phyloP scores from a whole-genome alignment of 2,329 filamentous ascomycete genomes.

The Colletotrichum sp. region DNA sequence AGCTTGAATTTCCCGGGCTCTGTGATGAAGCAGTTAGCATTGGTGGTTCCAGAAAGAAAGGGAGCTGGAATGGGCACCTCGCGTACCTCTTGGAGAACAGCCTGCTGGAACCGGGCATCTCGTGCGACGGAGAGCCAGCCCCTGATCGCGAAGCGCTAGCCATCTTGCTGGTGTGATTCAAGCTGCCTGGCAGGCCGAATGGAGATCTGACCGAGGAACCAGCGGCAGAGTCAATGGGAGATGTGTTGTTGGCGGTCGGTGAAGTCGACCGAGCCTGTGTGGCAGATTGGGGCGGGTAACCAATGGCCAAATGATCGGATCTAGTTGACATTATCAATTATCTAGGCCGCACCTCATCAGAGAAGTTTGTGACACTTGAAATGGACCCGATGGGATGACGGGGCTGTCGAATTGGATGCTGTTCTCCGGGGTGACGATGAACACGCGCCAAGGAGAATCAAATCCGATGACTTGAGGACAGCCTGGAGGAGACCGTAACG shows the following conservation, averaged over 20 bases:
- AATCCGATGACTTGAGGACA: constrained; percentile 7
- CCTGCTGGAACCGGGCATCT: constrained; percentile 73
- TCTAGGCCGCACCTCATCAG: constrained; percentile 56
- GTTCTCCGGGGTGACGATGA: neutral
- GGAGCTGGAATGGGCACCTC: constrained; percentile 19
- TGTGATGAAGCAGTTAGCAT: constrained; percentile 40
- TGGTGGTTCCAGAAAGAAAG: neutral
- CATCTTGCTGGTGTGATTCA: constrained; percentile 66
- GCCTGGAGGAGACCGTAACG: neutral
- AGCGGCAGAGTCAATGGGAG: constrained; percentile 76
- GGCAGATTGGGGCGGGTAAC: constrained; percentile 75
- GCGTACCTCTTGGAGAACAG: constrained; percentile 92
- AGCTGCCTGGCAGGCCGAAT: constrained; percentile 70
- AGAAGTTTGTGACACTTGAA: constrained; percentile 12
- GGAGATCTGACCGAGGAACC: constrained; percentile 71
- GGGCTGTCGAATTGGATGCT: constrained; percentile 1
- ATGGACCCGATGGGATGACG: neutral
- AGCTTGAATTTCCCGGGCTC: constrained; percentile 94
- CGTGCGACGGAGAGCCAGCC: constrained; percentile 95
- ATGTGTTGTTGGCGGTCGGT: constrained; percentile 80
- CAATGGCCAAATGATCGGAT: constrained; percentile 85
- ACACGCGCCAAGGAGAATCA: neutral
- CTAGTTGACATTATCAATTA: constrained; percentile 96
- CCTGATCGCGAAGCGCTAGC: constrained; percentile 72
- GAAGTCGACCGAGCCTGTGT: constrained; percentile 77